phyloP scores from a whole-genome alignment of 768 basidiomycete species.

The Pisolithus microcarpus region DNA sequence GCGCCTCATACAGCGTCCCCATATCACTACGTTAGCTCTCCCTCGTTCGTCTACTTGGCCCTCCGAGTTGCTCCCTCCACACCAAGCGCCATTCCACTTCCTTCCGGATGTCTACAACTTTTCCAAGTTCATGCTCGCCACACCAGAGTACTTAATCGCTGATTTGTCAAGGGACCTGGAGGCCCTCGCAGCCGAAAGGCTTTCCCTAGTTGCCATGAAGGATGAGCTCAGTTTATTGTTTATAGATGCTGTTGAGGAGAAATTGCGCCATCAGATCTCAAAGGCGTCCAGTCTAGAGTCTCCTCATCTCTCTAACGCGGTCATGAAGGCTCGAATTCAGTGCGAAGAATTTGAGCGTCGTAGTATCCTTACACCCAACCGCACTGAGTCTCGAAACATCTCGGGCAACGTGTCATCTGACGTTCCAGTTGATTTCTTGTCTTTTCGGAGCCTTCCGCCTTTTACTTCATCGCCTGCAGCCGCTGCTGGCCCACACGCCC shows the following conservation, averaged over 20 bases:
- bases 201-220: conserved; percentile 52
- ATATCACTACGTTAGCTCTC: conserved; percentile 90
- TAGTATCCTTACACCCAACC: conserved; percentile 7
- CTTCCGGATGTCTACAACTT: conserved; percentile 84
- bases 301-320: conserved; percentile 50
- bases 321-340: conserved; percentile 57
- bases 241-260: conserved; percentile 69
- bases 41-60: conserved; percentile 93
- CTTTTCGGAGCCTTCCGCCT: conserved; percentile 28
- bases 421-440: conserved; percentile 55
- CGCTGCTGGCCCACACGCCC: not conserved
- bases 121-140: conserved; percentile 94
- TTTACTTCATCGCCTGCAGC: conserved; percentile 7
- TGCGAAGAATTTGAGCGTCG: conserved; percentile 48
- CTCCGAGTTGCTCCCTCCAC: conserved; percentile 83
- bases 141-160: conserved; percentile 71
- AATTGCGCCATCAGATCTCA: conserved; percentile 71
- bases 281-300: conserved; percentile 75
- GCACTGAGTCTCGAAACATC: conserved; percentile 16
- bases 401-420: conserved; percentile 25
- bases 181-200: conserved; percentile 65
- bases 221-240: conserved; percentile 78
- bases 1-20: conserved; percentile 88
- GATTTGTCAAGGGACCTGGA: conserved; percentile 70
- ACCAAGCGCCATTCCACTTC: conserved; percentile 94